A percentile compares a stretch with the other conserved stretches of the same genome.
Conservation (phyloP, 1,284 basidiomycete species). For the Volvariella surrecta region DNA sequence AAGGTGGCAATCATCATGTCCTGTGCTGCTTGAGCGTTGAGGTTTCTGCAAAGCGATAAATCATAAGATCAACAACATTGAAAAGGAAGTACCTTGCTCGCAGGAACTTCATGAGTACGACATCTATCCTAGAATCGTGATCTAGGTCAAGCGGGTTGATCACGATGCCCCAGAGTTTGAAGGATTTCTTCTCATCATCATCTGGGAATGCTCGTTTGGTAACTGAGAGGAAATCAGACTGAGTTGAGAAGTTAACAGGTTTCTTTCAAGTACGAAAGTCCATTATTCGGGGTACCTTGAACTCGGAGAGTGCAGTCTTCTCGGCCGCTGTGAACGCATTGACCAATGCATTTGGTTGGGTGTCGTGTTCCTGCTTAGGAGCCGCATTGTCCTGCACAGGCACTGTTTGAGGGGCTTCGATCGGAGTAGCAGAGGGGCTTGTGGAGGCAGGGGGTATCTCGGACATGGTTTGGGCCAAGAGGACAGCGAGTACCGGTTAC, state of each 20-base stretch:
- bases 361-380: constrained; percentile 41
- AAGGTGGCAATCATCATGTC: constrained; percentile 63
- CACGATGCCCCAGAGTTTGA: constrained; percentile 61
- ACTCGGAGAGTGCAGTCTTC: constrained; percentile 58
- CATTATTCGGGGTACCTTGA: constrained; percentile 19
- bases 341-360: constrained; percentile 43
- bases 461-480: too few relatives aligned
- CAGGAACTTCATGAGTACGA: constrained; percentile 72
- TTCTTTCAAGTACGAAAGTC: too few relatives aligned
- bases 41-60: constrained; percentile 30
- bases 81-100: constrained; percentile 49
- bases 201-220: constrained; percentile 16
- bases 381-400: constrained; percentile 4
- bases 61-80: not conserved
- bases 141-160: constrained; percentile 48
- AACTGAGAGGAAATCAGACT: too few relatives aligned
- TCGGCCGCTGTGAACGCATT: constrained; percentile 59
- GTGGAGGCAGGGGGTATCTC: not conserved
- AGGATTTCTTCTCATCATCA: constrained; percentile 34
- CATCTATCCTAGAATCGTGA: constrained; percentile 54
- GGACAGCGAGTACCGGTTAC: too few relatives aligned
- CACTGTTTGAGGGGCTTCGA: constrained; percentile 8
- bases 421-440: constrained; percentile 10
- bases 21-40: constrained; percentile 44
- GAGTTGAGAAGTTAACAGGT: too few relatives aligned